phyloP scores from a whole-genome alignment of 2,329 filamentous ascomycete genomes.

The Boeremia lycopersici region DNA sequence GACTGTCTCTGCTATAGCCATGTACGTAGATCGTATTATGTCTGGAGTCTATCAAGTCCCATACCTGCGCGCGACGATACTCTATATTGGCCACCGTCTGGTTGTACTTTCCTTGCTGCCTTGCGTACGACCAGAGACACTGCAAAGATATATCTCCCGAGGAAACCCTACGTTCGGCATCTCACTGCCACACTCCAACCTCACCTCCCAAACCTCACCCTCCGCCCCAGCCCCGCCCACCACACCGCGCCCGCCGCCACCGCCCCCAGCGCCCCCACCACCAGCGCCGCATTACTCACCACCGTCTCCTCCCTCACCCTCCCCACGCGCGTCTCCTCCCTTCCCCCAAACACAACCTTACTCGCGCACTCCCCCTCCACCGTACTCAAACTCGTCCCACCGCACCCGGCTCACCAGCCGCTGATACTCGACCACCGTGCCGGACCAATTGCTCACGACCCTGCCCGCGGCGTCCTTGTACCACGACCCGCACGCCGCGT shows the following conservation, averaged over 20 bases:
- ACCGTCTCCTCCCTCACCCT: slow-evolving; percentile 54
- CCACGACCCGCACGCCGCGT: slow-evolving; percentile 61
- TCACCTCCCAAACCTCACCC: slow-evolving; percentile 14
- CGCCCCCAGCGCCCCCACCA: slow-evolving; percentile 45
- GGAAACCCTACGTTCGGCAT: too few relatives aligned
- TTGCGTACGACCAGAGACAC: too few relatives aligned
- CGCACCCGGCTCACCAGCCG: slow-evolving; percentile 50
- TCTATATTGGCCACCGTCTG: too few relatives aligned
- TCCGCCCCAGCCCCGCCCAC: slow-evolving; percentile 19
- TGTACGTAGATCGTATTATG: too few relatives aligned
- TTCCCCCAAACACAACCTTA: slow-evolving; percentile 42
- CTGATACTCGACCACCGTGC: slow-evolving; percentile 63
- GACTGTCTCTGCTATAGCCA: too few relatives aligned
- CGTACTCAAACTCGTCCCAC: slow-evolving; percentile 54
- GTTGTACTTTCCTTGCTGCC: too few relatives aligned
- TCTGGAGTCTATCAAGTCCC: too few relatives aligned
- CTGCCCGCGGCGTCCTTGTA: slow-evolving; percentile 61
- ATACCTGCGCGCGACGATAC: too few relatives aligned
- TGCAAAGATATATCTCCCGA: too few relatives aligned
- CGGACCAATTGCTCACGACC: slow-evolving; percentile 64
- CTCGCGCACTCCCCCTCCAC: slow-evolving; percentile 3
- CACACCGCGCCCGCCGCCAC: slow-evolving; percentile 43
- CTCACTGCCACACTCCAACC: background rate
- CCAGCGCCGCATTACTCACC: slow-evolving; percentile 47
- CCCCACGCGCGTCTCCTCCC: slow-evolving; percentile 47